Evolutionary conservation across 2,329 filamentous ascomycete species (phyloP), one percentile per base, ranked within the genome.

Genomic region (Plenodomus biglobosus): DNA sequence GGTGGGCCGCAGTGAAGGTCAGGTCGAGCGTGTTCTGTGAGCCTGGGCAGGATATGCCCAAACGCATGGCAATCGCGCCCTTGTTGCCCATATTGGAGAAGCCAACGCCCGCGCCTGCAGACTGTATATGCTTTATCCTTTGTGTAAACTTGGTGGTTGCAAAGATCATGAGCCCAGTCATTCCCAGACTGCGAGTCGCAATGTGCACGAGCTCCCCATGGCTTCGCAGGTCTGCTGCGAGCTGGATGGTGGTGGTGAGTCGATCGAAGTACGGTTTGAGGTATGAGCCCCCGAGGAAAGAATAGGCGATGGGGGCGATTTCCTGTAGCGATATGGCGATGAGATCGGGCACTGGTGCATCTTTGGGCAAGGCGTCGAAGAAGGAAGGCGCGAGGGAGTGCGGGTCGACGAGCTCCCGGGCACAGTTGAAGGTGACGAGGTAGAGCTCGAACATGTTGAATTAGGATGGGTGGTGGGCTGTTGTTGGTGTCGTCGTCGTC

Each of bases 31-130:
- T 65, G 18, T 68, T 68, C 3, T 75, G 69, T 35, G 76, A 74
- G 3, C 59, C 59, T 13, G 70, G 65, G 5, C 62, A 62, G 16
- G 72, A 64, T 61, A 89, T 86, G 13, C 83, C 79, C 37, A 94
- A 73, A 27, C 91, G 80, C 52, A 92, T 78, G 0, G 87, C 94
- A 0, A 95, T 87, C 3, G 91, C 92, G 22, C 92, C 94, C 73
- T 99, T 99, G 72, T 96, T 96, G 15, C 91, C 94, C 87, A 96
- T 94, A 41, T 92, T 87, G 48, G 85, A 86, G 1, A 91, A 72
- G 0, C 94, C 94, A 40, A 96, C 87, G 0, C 94, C 92, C 2
- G 91, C 86, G 44, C 88, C 88, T 2, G 87, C 90, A n/a, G 83
- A 85, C 56, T 90, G 82, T n/a, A 94, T 75, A 62, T 82, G 77